Evolutionary conservation across 805 yeast species (phyloP), one percentile per base, ranked within the genome.

Genomic region (Nematodospora valgi): DNA sequence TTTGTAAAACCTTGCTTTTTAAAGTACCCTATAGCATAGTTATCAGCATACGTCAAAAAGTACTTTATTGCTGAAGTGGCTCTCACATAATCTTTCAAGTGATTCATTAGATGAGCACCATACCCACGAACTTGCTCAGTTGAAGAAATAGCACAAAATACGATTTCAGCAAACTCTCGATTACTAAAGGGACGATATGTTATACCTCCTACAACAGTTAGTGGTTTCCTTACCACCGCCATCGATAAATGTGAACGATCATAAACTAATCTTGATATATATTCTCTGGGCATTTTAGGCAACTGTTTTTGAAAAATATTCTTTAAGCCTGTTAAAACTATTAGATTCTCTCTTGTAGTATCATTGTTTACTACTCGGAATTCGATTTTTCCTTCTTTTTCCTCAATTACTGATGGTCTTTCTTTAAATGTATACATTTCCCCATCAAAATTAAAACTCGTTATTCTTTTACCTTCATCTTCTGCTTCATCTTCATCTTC

Each of bases 91-190:
- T 93, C 98, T 54, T 93, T 93, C 48, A 93, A 67, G 64, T 93
- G 99, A 58, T 93, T 93, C 99, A 93, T 93, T 52, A 93, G 60
- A 60, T 93, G 98, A 0, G 98, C 98, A 60, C 99, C 99, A 56
- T 93, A 93, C 23, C 98, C 99, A 45, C 97, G 69, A 13, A 93
- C 98, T 65, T 93, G 99, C 56, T 93, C 99, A 0, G 97, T 86
- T 2, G 96, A 86, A 28, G 95, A 83, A 40, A 93, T 93, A 18
- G 99, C 99, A 74, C 97, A 93, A 52, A 93, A 93, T 17, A 93
- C 99, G 64, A 93, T 93, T 59, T 93, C 99, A 1, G 98, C 99
- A 71, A 93, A 93, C 52, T 78, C 83, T 41, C 95, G 74, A 35
- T 78, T 77, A 52, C 87, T 86, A 59, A 93, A 93, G 2, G 99